These are phyloP conservation scores for Zanthoxylum bungeanum DNA, from an alignment of 345 rosid genomes.

Conservation along the genomic window DNA sequence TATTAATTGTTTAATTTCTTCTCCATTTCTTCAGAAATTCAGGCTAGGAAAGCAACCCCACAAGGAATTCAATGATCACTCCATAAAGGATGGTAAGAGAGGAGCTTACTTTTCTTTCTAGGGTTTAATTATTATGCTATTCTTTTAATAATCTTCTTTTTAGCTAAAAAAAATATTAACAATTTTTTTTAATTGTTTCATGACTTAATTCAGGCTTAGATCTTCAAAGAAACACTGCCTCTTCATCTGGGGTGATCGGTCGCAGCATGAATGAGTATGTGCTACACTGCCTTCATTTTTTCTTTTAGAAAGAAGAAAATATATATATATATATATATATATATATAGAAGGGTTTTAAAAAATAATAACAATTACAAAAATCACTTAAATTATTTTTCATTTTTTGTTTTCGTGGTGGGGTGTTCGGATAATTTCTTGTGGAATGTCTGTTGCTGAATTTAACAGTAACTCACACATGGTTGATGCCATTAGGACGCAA, in stretches of 20 bases:
- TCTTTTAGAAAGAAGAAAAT: not conserved
- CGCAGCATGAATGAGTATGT: constrained; percentile 97
- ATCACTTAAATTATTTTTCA: not conserved
- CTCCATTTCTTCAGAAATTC: constrained; percentile 53
- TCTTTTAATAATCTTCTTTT: not conserved
- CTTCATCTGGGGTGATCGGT: constrained; percentile 88
- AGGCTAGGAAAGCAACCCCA: constrained; percentile 99
- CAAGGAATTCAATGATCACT: constrained; percentile 95
- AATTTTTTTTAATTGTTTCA: not conserved
- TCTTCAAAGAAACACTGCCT: constrained; percentile 76
- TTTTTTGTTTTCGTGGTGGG: constrained; percentile 19
- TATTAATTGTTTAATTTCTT: constrained; percentile 12
- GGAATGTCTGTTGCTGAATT: constrained; percentile 25
- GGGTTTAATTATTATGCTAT: constrained; percentile 23
- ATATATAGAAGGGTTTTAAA: not conserved
- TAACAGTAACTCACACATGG: constrained; percentile 44
- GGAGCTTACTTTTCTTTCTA: constrained; percentile 35
- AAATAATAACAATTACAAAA: not conserved
- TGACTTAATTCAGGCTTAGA: constrained; percentile 58
- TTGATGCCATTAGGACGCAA: constrained; percentile 86
- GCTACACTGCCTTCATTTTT: not conserved
- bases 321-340: too few relatives aligned
- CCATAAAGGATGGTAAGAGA: constrained; percentile 83
- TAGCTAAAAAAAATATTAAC: not conserved
- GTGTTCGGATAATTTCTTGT: constrained; percentile 20